Evolutionary conservation across 2,329 filamentous ascomycete genomes (phyloP), one percentile per base, ranked within the genome.

Genomic region (Colletotrichum navitas): DNA sequence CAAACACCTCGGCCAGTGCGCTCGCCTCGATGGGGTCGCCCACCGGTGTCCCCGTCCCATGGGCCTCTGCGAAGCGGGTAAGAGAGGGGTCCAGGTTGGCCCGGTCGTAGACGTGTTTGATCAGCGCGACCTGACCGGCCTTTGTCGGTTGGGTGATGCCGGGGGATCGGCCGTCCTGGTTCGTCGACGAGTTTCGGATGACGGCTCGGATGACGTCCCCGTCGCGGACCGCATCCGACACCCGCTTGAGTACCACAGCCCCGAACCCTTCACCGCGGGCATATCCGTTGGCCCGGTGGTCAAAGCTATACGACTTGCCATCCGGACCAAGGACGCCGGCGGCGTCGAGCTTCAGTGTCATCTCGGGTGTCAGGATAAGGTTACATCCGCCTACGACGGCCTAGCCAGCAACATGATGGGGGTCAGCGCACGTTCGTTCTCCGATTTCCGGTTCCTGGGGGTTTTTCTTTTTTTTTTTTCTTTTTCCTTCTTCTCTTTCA

Each of bases 11-110:
- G 36, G 82, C 77, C 49, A 89, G 82, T 3, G 85, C 87, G 21
- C 78, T 79, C 1, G 85, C 85, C 69, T 90, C 88, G 24, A 86
- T 83, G 0, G 87, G 87, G 67, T 90, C 88, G 1, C 88, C 88
- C 3, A 85, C 84, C 34, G 81, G 81, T 24, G 88, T 90, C 8
- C 87, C 88, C 0, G 88, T 89, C 21, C 87, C 88, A 7, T 88
- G 85, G 18, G 82, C 81, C 73, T 88, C 85, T 43, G 83, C 75
- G 63, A 79, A 83, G 4, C 77, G 78, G 6, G 76, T 76, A 2
- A 72, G 60, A 16, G 55, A 55, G 24, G 78, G 77, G 32, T 76
- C 70, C 32, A 82, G 74, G 14, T 75, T 74, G 2, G 75, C 76
- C 5, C 74, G 73, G 0, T 71, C 41, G 69, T 86, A 86, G 1